Base-by-base conservation (phyloP, 768 basidiomycete species). In the Mycena alexandri region DNA sequence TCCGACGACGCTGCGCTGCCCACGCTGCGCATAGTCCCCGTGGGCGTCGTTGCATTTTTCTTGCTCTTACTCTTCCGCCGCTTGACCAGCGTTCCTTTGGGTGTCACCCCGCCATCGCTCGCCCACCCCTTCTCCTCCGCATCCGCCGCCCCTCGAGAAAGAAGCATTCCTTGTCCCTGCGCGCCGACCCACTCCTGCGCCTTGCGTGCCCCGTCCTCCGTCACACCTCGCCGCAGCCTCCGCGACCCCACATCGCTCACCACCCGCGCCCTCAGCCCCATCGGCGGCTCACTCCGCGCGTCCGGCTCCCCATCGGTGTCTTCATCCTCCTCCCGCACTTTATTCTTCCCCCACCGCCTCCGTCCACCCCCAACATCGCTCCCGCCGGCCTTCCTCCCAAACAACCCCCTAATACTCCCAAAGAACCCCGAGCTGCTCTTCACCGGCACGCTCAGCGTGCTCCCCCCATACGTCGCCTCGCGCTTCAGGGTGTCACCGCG, bases 381-480 rank as follows among this genome's bases (percentile, higher is more conserved):
- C 62, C 64, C 59, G 11, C 53, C 50, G 29, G 29, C 6, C 33
- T 44, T 44, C 19, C 76, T 73, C 29, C 71, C 75, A 73, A 89
- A 88, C 19, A 87, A 74, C 13, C 82, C 82, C 12, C 79, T 80
- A 56, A 88, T 71, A 44, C 84, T 83, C 34, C 83, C 84, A 42
- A 88, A 81, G 61, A 88, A 81, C 21, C 78, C 60, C 3, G 61
- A 55, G 24, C 46, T 38, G 57, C 65, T 63, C 24, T 53, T 55
- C 68, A 65, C 65, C 57, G 70, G 56, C 66, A 74, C 65, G 33
- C 69, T 71, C 29, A 67, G 41, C 41, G 69, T 63, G 54, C 69
- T 71, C 16, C 65, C 46, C 10, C 62, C 58, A n/a, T 67, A 63
- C 34, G 69, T 63, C 36, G 65, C 33, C 42, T 61, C 63, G 12